These are phyloP conservation scores for Stentor coeruleus DNA, from an alignment of 73 alveolate species.

Conservation along the genomic window DNA sequence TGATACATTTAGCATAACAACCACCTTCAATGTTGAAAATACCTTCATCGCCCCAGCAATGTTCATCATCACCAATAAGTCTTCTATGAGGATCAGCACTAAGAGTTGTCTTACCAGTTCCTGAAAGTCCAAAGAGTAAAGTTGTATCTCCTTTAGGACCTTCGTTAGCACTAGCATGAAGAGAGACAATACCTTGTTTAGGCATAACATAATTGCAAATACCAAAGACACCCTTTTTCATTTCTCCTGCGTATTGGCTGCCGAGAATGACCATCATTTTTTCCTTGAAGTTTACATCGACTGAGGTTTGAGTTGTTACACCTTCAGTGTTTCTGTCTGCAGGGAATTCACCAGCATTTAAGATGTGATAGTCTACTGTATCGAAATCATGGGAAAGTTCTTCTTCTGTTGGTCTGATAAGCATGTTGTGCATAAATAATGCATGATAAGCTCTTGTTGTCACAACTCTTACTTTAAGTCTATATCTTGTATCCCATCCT, in stretches of 20 bases:
- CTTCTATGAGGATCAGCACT: conserved; percentile 88
- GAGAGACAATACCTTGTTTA: conserved; percentile 73
- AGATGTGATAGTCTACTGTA: conserved; percentile 60
- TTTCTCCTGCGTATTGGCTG: conserved; percentile 94
- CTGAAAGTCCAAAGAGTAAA: conserved; percentile 89
- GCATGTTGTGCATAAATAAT: conserved; percentile 92
- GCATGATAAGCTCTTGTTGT: conserved; percentile 88
- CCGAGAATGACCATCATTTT: conserved; percentile 87
- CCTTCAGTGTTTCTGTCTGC: conserved; percentile 78
- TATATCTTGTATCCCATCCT: conserved; percentile 91
- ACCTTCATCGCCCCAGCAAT: conserved; percentile 93
- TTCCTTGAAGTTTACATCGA: conserved; percentile 71
- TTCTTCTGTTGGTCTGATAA: conserved; percentile 75
- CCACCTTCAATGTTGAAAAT: conserved; percentile 97
- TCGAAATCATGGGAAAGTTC: conserved; percentile 56
- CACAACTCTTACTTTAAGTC: conserved; percentile 73
- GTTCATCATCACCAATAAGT: conserved; percentile 97
- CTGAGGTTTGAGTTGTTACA: conserved; percentile 85
- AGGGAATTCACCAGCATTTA: conserved; percentile 88
- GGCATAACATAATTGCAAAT: conserved; percentile 92
- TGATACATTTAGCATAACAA: conserved; percentile 89
- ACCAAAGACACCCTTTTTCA: conserved; percentile 93
- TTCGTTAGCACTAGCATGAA: conserved; percentile 91
- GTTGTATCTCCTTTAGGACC: conserved; percentile 85
- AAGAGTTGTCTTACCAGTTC: conserved; percentile 96